phyloP scores from a whole-genome alignment of 768 basidiomycete species.

The Termitomyces sp. region DNA sequence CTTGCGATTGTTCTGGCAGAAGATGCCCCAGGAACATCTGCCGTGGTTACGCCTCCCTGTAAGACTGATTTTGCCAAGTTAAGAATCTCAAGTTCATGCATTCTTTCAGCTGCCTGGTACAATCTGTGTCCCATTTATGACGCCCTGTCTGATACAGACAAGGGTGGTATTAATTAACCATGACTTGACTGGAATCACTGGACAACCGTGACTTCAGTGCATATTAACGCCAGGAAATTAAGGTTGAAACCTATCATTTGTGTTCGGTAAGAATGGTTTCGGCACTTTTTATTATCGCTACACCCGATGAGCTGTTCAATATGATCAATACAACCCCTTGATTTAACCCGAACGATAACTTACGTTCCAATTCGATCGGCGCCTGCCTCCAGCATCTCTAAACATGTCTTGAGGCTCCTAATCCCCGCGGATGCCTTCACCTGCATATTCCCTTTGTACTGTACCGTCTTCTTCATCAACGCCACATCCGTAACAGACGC shows the following conservation, averaged over 20 bases:
- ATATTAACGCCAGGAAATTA: neutral
- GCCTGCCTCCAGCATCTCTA: conserved; percentile 47
- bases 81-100: neutral
- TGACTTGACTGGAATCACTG: neutral
- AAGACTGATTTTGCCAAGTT: conserved; percentile 1
- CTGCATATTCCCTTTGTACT: conserved; percentile 36
- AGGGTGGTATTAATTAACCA: neutral
- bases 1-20: conserved; percentile 35
- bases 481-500: conserved; percentile 44
- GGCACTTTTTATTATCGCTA: conserved; percentile 15
- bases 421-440: conserved; percentile 56
- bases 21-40: conserved; percentile 19
- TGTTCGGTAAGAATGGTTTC: neutral
- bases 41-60: conserved; percentile 19
- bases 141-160: neutral
- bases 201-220: neutral
- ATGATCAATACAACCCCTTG: neutral
- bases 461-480: conserved; percentile 42
- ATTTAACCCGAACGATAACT: conserved; percentile 18
- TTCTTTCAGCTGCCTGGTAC: conserved; percentile 23
- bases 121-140: conserved; percentile 26
- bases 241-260: conserved; percentile 11
- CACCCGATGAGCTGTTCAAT: conserved; percentile 26
- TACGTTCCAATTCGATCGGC: conserved; percentile 57
- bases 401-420: conserved; percentile 42